phyloP scores from a whole-genome alignment of 352 stramenopile genomes.

The Phytophthora tubulina region DNA sequence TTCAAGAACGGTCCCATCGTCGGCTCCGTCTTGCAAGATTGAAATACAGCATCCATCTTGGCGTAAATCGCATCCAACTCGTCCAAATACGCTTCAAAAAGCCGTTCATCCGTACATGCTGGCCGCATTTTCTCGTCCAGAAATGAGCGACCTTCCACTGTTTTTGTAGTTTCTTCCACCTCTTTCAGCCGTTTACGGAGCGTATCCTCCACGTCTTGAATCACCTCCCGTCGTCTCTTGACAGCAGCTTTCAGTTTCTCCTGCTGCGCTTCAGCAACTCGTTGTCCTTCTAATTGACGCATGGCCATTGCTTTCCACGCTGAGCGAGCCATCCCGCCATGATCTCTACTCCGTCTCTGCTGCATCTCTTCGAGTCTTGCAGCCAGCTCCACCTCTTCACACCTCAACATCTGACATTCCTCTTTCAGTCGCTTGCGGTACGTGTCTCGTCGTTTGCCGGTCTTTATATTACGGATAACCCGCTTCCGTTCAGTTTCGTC shows the following conservation, averaged over 20 bases:
- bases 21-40: conserved; percentile 8
- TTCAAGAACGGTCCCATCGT: conserved; percentile 24
- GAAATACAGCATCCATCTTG: conserved; percentile 35
- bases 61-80: conserved; percentile 42
- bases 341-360: neutral
- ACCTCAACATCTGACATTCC: conserved; percentile 24
- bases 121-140: neutral
- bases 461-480: conserved; percentile 22
- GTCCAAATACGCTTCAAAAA: conserved; percentile 41
- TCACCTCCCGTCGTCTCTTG: conserved; percentile 13
- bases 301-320: conserved; percentile 31
- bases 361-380: conserved; percentile 19
- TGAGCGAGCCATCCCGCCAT: neutral
- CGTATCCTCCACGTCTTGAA: conserved; percentile 24
- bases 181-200: conserved; percentile 23
- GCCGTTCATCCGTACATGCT: conserved; percentile 13
- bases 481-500: conserved; percentile 29
- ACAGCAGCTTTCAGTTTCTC: conserved; percentile 25
- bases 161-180: neutral
- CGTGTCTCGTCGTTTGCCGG: conserved; percentile 30
- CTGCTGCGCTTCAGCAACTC: conserved; percentile 23
- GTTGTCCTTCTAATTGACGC: conserved; percentile 24
- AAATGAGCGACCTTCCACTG: neutral
- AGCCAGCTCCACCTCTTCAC: conserved; percentile 29
- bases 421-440: conserved; percentile 29